A percentile compares a stretch with the other conserved stretches of the same genome.
Evolutionary conservation across 140 eudicot species (phyloP).

Genomic region (Oenanthe javanica): DNA sequence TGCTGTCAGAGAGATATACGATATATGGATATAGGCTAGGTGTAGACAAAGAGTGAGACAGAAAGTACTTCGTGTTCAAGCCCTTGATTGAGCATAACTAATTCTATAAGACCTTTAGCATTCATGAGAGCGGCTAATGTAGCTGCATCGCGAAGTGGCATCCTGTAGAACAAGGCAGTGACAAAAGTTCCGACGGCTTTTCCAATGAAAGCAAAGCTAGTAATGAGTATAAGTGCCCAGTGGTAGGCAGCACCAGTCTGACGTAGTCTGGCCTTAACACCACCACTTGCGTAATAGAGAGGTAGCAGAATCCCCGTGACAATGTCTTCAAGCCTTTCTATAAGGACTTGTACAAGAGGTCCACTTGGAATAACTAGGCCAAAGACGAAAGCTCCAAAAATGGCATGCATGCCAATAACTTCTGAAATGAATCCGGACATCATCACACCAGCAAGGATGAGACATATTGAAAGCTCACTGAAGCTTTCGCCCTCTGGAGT

Average conservation of each 20-base stretch:
- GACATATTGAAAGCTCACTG: slow-evolving; percentile 5
- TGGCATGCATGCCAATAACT: slow-evolving; percentile 21
- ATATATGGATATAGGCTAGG: not conserved
- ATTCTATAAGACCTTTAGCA: slow-evolving; percentile 22
- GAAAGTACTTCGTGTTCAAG: slow-evolving; percentile 18
- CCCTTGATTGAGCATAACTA: slow-evolving; percentile 16
- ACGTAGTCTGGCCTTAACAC: not conserved
- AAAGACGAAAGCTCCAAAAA: slow-evolving; percentile 24
- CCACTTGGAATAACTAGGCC: slow-evolving; percentile 28
- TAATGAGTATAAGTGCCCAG: not conserved
- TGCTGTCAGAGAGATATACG: not conserved
- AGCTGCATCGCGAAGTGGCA: slow-evolving; percentile 18
- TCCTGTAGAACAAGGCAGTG: slow-evolving; percentile 1
- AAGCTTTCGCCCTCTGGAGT: slow-evolving; percentile 19
- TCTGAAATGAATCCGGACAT: slow-evolving; percentile 22
- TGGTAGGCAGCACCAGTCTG: not conserved
- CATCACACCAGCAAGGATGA: slow-evolving; percentile 20
- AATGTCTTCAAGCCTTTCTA: slow-evolving; percentile 27
- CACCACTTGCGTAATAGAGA: slow-evolving; percentile 15
- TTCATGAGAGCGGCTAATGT: slow-evolving; percentile 20
- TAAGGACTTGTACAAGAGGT: slow-evolving; percentile 11
- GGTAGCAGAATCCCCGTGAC: slow-evolving; percentile 24
- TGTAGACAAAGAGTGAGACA: not conserved
- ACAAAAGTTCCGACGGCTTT: slow-evolving; percentile 18
- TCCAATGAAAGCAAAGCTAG: not conserved